Conservation (phyloP, 495 filamentous ascomycete genomes). For the Neurospora intermedia region DNA sequence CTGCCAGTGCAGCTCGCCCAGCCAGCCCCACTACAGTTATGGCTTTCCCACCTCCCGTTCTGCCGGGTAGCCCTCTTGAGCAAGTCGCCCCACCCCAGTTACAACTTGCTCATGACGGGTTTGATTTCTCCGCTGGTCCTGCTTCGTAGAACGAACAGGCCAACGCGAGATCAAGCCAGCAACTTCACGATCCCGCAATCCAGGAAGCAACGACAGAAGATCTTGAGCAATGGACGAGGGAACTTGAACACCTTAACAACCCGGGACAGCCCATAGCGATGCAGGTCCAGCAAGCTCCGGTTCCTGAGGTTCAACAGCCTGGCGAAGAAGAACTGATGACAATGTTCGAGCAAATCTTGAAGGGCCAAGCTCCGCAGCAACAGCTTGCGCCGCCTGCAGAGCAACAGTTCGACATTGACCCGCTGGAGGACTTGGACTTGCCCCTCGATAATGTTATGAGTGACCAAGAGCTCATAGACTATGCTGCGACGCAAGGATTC, state of each 20-base stretch:
- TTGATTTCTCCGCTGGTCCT: background rate
- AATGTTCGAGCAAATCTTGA: too few species aligned
- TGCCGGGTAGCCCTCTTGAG: fast-evolving
- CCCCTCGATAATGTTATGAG: background rate
- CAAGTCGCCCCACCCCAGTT: background rate
- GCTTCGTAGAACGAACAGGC: background rate
- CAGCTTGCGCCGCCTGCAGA: background rate
- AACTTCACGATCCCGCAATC: background rate
- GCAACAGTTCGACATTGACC: background rate
- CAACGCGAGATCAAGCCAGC: background rate
- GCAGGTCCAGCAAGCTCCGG: background rate
- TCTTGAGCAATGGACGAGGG: background rate
- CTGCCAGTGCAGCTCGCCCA: background rate
- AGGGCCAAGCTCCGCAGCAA: background rate
- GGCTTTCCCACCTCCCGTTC: background rate
- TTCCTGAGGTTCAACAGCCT: too few species aligned
- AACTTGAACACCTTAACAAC: background rate
- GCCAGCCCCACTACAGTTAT: background rate
- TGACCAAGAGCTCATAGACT: background rate
- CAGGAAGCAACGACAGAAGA: background rate
- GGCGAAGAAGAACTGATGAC: too few species aligned
- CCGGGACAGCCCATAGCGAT: too few species aligned
- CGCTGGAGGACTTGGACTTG: background rate
- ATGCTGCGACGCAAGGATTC: background rate
- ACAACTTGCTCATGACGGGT: background rate